Percentiles rank a stretch among this genome's conserved stretches.
Conservation (phyloP, 2,329 filamentous ascomycete species). For the Botryotinia globosa region DNA sequence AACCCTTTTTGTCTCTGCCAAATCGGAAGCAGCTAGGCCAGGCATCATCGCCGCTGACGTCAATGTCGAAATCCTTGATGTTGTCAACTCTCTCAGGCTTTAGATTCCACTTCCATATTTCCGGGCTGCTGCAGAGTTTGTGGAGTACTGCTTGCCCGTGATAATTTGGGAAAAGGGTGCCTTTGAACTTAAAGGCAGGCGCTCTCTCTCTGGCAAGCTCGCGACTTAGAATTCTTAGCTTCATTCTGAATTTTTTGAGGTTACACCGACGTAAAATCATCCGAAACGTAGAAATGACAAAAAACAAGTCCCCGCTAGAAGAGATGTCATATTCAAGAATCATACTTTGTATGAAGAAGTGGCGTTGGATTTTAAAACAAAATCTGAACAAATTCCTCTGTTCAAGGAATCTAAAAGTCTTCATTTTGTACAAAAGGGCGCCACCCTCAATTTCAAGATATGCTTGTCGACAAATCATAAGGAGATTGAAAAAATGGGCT, state of each 20-base stretch:
- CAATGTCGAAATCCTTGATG: not conserved
- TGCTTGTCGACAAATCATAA: not conserved
- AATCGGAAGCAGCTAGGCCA: no score
- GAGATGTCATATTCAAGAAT: not conserved
- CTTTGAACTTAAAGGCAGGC: not conserved
- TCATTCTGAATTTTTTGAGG: not conserved
- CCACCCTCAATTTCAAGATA: not conserved
- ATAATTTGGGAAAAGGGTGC: not conserved
- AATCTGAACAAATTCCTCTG: not conserved
- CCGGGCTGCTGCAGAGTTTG: not conserved
- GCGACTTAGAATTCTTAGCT: not conserved
- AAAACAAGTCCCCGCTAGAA: not conserved
- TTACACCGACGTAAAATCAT: not conserved
- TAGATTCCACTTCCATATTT: not conserved
- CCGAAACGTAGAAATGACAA: not conserved
- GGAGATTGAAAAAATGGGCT: not conserved
- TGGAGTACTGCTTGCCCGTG: not conserved
- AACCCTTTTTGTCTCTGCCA: not conserved
- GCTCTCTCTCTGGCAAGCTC: not conserved
- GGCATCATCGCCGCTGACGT: not conserved
- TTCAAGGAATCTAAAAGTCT: not conserved
- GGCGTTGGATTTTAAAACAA: not conserved
- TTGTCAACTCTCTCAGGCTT: not conserved
- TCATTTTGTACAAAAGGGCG: not conserved
- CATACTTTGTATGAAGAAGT: not conserved